Evolutionary conservation across 768 basidiomycete genomes (phyloP).

Genomic region (Tulasnella sp.): DNA sequence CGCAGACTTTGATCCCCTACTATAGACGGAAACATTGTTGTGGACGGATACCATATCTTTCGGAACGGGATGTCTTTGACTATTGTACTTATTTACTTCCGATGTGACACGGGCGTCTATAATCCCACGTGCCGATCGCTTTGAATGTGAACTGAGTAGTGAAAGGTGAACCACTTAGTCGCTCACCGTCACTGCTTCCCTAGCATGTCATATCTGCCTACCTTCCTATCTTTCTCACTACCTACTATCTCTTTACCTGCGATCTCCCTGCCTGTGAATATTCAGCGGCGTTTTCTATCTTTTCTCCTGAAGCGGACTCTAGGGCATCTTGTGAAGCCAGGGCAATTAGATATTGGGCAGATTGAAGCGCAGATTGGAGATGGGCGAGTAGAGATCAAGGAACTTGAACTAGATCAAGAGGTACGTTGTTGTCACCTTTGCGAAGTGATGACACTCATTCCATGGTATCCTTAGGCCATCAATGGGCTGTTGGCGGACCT

Average conservation of each 20-base stretch:
- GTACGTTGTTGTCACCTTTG: constrained; percentile 35
- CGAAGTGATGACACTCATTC: constrained; percentile 9
- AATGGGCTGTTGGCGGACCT: constrained; percentile 54
- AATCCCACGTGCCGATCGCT: too few species aligned
- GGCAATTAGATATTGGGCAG: constrained; percentile 75
- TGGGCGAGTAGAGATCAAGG: constrained; percentile 76
- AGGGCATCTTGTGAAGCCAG: constrained; percentile 79
- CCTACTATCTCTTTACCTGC: constrained; percentile 26
- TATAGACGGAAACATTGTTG: constrained; percentile 25
- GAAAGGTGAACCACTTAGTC: too few species aligned
- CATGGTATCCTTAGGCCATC: constrained; percentile 46
- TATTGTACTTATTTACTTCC: too few species aligned
- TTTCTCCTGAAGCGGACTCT: constrained; percentile 74
- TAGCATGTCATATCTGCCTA: background rate
- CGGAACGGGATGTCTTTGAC: too few species aligned
- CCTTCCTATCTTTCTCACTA: constrained; percentile 15
- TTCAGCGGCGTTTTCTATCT: constrained; percentile 83
- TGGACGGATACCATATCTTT: too few species aligned
- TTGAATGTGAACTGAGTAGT: too few species aligned
- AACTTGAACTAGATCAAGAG: constrained; percentile 65
- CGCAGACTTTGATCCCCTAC: constrained; percentile 74
- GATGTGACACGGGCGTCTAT: too few species aligned
- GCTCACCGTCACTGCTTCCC: background rate
- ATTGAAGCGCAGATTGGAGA: constrained; percentile 91
- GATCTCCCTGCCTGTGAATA: constrained; percentile 33